phyloP scores from a whole-genome alignment of 2,329 filamentous ascomycete genomes.

The Penicillium sp. region DNA sequence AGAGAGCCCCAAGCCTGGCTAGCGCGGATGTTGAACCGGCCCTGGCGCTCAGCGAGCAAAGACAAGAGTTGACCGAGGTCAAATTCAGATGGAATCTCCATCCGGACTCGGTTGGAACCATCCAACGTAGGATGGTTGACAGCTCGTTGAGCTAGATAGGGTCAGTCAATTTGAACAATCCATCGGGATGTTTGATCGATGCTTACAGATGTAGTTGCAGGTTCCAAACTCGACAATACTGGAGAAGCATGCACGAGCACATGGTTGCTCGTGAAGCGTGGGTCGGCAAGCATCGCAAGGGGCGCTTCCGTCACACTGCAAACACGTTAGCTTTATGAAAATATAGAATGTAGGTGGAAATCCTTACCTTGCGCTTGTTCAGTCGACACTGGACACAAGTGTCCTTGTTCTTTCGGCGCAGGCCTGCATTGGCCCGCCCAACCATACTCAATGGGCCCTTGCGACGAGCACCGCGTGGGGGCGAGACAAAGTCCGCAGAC shows the following conservation, averaged over 20 bases:
- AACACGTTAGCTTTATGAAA: slow-evolving; percentile 11
- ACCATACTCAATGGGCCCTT: slow-evolving; percentile 42
- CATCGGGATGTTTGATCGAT: not conserved
- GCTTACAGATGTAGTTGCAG: slow-evolving; percentile 47
- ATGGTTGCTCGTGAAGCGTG: slow-evolving; percentile 44
- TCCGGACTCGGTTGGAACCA: slow-evolving; percentile 35
- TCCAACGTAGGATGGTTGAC: slow-evolving; percentile 43
- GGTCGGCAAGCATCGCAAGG: slow-evolving; percentile 44
- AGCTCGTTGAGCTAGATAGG: slow-evolving; percentile 40
- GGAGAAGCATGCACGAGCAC: slow-evolving; percentile 44
- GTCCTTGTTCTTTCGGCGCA: slow-evolving; percentile 45
- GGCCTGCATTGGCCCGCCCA: slow-evolving; percentile 41
- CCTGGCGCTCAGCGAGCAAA: slow-evolving; percentile 38
- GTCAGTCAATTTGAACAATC: slow-evolving; percentile 17
- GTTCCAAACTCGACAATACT: slow-evolving; percentile 46
- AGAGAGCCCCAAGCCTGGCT: slow-evolving; percentile 43
- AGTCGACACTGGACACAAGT: slow-evolving; percentile 45
- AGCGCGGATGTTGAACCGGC: slow-evolving; percentile 45
- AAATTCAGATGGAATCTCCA: slow-evolving; percentile 42
- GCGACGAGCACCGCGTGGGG: slow-evolving; percentile 42
- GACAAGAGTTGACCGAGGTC: slow-evolving; percentile 39
- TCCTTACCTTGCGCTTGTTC: slow-evolving; percentile 44
- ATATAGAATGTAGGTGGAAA: not conserved
- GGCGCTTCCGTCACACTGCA: slow-evolving; percentile 41
- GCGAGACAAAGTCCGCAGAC: slow-evolving; percentile 42